Percentiles rank a stretch among this genome's conserved stretches.
These are phyloP conservation scores for Acanthochlamys bracteata DNA, from an alignment of 106 monocot species.

Conservation along the genomic window DNA sequence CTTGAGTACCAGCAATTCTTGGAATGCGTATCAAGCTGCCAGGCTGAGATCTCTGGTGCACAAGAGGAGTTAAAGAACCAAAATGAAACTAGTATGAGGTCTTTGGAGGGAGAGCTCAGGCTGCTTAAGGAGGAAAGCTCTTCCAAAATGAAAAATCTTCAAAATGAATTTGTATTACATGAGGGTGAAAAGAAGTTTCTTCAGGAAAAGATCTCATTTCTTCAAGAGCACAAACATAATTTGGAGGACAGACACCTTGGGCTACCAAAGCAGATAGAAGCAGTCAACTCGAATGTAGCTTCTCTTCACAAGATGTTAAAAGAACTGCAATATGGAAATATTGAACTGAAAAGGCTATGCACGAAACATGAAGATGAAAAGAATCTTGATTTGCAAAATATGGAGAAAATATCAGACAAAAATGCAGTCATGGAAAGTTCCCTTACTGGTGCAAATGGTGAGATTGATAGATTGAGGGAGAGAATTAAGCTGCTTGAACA, in stretches of 20 bases:
- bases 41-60: slow-evolving; percentile 36
- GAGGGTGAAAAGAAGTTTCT: background rate
- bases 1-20: slow-evolving; percentile 33
- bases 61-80: slow-evolving; percentile 36
- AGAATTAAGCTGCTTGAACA: slow-evolving; percentile 54
- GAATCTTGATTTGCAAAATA: slow-evolving; percentile 20
- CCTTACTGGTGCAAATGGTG: slow-evolving; percentile 39
- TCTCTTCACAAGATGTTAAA: slow-evolving; percentile 42
- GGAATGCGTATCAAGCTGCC: slow-evolving; percentile 39
- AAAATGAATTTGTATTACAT: background rate
- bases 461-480: slow-evolving; percentile 43
- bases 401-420: slow-evolving; percentile 47
- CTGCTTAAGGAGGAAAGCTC: slow-evolving; percentile 31
- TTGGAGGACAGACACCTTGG: slow-evolving; percentile 27
- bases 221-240: slow-evolving; percentile 32
- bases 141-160: background rate
- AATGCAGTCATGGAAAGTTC: slow-evolving; percentile 52
- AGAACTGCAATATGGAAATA: slow-evolving; percentile 33
- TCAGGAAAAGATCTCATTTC: slow-evolving; percentile 1
- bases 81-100: slow-evolving; percentile 42
- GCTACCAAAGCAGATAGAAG: slow-evolving; percentile 32
- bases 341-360: slow-evolving; percentile 37
- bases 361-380: slow-evolving; percentile 44
- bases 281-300: slow-evolving; percentile 22
- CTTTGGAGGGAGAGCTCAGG: slow-evolving; percentile 43